Base-by-base conservation (phyloP, 164 flowering plant genomes). In the Dillenia turbinata region DNA sequence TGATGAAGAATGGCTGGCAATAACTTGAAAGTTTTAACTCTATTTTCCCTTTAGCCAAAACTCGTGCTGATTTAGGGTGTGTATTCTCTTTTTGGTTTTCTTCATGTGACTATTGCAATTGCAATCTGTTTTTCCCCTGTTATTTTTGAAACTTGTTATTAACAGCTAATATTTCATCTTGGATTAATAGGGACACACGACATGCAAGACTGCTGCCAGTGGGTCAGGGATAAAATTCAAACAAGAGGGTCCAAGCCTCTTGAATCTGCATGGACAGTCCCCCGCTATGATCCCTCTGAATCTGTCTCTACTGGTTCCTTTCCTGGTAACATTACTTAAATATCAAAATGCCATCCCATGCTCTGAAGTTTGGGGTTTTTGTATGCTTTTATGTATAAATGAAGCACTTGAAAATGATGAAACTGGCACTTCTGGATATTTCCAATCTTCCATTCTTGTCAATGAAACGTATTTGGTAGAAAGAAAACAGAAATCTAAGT, bases 1-100 rank as follows among this genome's bases (percentile, higher is more conserved):
- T 77, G 99, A 94, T 74, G 99, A 94, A 78, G 96, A 94, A 66
- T 94, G 99, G 99, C 77, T 94, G 17, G 89, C 96, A 10, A 88
- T 94, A 70, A 89, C 97, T 44, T 66, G 78, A 73, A 80, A 71
- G 57, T 82, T 74, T 74, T 66, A 83, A 91, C 57, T 70, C 78
- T 49, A 57, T 81, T 66, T 76, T 92, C 65, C 97, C 96, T 54
- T 63, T 80, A 49, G 81, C 90, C 10, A 61, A 65, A 14, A 70
- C 17, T 59, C 62, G 60, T 54, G 76, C 79, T 66, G 71, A 83
- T 85, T 57, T 67, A 89, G 96, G 86, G 44, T 71, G 81, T 68
- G 57, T 52, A 19, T 65, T 14, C 11, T 33, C 47, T 47, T 26
- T 54, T 17, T 10, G 62, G 60, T 24, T 5, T 60, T 9, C 44